Evolutionary conservation across 1,284 basidiomycete species (phyloP).

Genomic region (Moesziomyces sp.): DNA sequence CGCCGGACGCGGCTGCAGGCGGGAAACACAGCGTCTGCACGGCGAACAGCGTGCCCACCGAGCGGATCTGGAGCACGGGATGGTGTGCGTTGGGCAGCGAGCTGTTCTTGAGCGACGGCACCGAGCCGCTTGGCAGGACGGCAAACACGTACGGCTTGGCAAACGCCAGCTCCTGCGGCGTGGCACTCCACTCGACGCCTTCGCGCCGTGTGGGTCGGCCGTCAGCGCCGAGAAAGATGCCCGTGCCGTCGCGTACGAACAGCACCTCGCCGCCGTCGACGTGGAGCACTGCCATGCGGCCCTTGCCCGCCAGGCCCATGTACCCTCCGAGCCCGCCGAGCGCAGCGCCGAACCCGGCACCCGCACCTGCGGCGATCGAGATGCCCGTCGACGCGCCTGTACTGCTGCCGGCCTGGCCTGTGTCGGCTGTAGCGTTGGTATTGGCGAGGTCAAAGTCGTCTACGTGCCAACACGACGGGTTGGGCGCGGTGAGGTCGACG

Average conservation of each 20-base stretch:
- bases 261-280: constrained; percentile 71
- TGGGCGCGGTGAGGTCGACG: constrained; percentile 38
- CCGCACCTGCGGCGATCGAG: constrained; percentile 17
- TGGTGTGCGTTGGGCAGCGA: constrained; percentile 35
- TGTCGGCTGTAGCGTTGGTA: constrained; percentile 10
- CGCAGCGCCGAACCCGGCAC: constrained; percentile 36
- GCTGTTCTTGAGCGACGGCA: constrained; percentile 40
- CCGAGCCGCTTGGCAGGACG: constrained; percentile 49
- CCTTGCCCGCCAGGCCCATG: constrained; percentile 81
- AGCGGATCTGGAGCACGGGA: constrained; percentile 54
- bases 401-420: constrained; percentile 7
- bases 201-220: constrained; percentile 75
- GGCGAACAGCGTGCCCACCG: constrained; percentile 48
- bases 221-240: constrained; percentile 78
- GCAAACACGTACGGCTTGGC: constrained; percentile 85
- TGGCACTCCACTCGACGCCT: constrained; percentile 80
- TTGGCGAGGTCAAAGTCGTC: constrained; percentile 42
- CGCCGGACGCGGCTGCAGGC: constrained; percentile 12
- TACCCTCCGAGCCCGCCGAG: constrained; percentile 81
- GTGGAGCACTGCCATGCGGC: constrained; percentile 75
- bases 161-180: constrained; percentile 84
- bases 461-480: constrained; percentile 40
- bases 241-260: constrained; percentile 37
- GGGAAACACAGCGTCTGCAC: constrained; percentile 59
- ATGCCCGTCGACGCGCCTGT: constrained; percentile 26